phyloP scores from a whole-genome alignment of 2,329 filamentous ascomycete genomes.

The Bipolaris zeicola region DNA sequence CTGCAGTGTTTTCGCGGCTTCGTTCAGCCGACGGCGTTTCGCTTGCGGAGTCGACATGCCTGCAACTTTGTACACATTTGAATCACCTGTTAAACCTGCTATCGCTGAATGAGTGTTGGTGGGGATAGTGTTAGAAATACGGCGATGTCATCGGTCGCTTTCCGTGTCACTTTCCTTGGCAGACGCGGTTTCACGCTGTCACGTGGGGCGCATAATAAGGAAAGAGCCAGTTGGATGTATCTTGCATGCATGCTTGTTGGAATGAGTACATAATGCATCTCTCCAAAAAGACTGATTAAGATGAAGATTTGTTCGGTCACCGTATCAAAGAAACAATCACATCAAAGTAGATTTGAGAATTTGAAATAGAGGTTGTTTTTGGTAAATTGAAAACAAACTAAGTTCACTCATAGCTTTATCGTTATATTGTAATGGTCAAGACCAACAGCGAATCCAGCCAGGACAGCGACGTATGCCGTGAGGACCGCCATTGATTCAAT shows the following conservation, averaged over 20 bases:
- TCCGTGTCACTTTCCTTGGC: neutral
- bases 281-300: neutral
- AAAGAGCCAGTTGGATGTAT: neutral
- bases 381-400: neutral
- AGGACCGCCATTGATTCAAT: slow-evolving; percentile 74
- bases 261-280: too few relatives aligned
- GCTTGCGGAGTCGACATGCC: slow-evolving; percentile 58
- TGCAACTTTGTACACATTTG: slow-evolving; percentile 22
- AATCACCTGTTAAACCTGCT: neutral
- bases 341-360: neutral
- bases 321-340: neutral
- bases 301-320: neutral
- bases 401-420: slow-evolving; percentile 62
- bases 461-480: slow-evolving; percentile 68
- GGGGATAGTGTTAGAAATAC: neutral
- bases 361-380: neutral
- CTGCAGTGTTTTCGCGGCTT: slow-evolving; percentile 63
- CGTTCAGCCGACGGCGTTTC: slow-evolving; percentile 68
- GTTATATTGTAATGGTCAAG: slow-evolving; percentile 70
- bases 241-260: neutral
- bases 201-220: neutral
- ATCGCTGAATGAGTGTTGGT: neutral
- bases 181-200: slow-evolving; percentile 11
- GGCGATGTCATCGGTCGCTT: slow-evolving; percentile 13
- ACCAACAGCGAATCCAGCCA: slow-evolving; percentile 71